Evolutionary conservation across 2,329 filamentous ascomycete species (phyloP).

Genomic region (Alternaria atra): DNA sequence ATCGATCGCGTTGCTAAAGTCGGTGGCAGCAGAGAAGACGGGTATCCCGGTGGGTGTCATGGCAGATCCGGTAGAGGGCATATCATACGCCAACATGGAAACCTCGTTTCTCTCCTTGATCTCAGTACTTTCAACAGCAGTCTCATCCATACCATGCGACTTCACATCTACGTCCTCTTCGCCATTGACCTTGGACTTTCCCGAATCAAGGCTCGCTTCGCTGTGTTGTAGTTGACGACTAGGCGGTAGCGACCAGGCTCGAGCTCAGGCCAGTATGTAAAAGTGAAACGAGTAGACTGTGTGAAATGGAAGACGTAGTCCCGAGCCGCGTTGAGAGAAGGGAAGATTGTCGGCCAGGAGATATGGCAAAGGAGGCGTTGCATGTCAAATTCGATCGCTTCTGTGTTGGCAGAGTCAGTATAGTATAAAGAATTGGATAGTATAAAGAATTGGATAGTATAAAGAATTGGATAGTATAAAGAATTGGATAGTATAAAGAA

Average conservation of each 20-base stretch:
- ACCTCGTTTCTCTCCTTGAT: background rate
- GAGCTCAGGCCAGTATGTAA: background rate
- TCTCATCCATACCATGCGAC: background rate
- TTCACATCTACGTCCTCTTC: background rate
- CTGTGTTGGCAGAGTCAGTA: background rate
- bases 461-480: background rate
- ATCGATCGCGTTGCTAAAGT: background rate
- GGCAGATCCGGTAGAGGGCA: background rate
- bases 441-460: background rate
- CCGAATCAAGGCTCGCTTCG: background rate
- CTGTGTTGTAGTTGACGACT: constrained; percentile 2
- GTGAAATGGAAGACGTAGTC: background rate
- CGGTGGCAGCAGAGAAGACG: background rate
- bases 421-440: too few species aligned
- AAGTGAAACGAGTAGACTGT: background rate
- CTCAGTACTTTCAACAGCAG: background rate
- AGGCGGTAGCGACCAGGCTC: background rate
- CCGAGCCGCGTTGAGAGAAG: background rate
- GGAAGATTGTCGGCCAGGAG: background rate
- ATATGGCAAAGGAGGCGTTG: background rate
- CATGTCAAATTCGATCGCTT: background rate
- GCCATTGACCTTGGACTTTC: background rate
- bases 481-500: too few species aligned
- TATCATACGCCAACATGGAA: background rate
- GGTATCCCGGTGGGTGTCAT: background rate